Evolutionary conservation across 306 rosid genomes (phyloP).

Genomic region (Alnus glutinosa): DNA sequence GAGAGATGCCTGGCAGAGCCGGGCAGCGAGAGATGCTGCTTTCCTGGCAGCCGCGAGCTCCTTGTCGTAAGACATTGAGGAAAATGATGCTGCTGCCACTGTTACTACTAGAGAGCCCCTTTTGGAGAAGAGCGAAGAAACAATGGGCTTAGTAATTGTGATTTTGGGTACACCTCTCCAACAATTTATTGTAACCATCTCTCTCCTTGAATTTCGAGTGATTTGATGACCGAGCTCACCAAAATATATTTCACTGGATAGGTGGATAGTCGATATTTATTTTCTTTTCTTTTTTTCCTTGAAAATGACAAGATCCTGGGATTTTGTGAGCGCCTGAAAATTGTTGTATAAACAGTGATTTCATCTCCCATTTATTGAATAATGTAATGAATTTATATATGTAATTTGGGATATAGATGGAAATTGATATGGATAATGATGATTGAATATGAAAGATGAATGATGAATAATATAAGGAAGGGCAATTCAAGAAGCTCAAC

Average conservation of each 20-base stretch:
- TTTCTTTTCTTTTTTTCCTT: background rate
- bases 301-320: no score
- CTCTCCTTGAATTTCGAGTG: background rate
- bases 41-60: slow-evolving; percentile 89
- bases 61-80: slow-evolving; percentile 81
- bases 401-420: no score
- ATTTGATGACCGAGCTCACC: background rate
- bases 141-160: slow-evolving; percentile 19
- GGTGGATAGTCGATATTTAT: background rate
- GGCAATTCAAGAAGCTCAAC: no score
- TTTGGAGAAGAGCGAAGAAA: slow-evolving; percentile 5
- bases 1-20: slow-evolving; percentile 75
- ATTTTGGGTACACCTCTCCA: slow-evolving; percentile 25
- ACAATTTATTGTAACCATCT: slow-evolving; percentile 31
- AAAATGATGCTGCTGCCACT: slow-evolving; percentile 29
- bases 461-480: no score
- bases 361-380: no score
- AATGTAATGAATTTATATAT: no score
- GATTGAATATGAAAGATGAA: no score
- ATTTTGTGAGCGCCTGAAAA: no score
- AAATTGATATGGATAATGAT: no score
- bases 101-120: slow-evolving; percentile 14
- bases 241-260: background rate
- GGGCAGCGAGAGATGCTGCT: slow-evolving; percentile 86
- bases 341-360: no score